phyloP scores from a whole-genome alignment of 2,329 filamentous ascomycete genomes.

The Sporothrix schenckii region DNA sequence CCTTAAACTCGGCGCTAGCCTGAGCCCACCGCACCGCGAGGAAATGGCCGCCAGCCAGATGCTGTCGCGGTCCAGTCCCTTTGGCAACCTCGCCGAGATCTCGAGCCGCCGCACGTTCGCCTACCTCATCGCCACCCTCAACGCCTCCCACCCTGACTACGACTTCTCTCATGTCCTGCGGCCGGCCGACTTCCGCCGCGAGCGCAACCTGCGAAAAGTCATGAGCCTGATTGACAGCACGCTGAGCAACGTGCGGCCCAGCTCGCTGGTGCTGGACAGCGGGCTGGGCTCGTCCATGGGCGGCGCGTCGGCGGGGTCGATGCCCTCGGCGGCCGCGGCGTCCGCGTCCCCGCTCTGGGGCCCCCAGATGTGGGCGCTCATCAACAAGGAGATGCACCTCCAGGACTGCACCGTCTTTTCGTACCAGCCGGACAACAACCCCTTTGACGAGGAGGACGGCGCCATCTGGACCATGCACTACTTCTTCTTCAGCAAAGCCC shows the following conservation, averaged over 20 bases:
- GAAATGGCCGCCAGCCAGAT: conserved; percentile 70
- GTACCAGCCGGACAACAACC: conserved; percentile 86
- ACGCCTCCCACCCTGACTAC: conserved; percentile 94
- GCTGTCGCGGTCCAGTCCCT: conserved; percentile 84
- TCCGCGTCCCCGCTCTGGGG: conserved; percentile 72
- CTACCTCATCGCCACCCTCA: conserved; percentile 93
- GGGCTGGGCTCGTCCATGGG: conserved; percentile 47
- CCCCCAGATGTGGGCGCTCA: conserved; percentile 85
- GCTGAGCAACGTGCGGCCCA: conserved; percentile 80
- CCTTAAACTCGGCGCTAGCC: conserved; percentile 79
- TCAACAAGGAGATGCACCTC: conserved; percentile 93
- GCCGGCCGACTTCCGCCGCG: conserved; percentile 85
- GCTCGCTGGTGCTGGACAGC: conserved; percentile 47
- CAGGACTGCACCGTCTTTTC: conserved; percentile 87
- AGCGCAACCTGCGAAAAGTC: conserved; percentile 75
- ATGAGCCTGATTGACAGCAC: conserved; percentile 88
- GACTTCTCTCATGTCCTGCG: conserved; percentile 93
- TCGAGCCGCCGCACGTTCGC: conserved; percentile 90
- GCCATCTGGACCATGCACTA: conserved; percentile 95
- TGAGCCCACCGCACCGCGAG: conserved; percentile 79
- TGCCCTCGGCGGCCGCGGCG: conserved; percentile 23
- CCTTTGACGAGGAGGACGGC: conserved; percentile 87
- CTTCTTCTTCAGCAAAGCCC: conserved; percentile 93
- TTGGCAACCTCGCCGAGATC: conserved; percentile 85
- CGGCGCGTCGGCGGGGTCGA: conserved; percentile 33